Conservation (phyloP, 495 filamentous ascomycete genomes). For the Xylona heveae region DNA sequence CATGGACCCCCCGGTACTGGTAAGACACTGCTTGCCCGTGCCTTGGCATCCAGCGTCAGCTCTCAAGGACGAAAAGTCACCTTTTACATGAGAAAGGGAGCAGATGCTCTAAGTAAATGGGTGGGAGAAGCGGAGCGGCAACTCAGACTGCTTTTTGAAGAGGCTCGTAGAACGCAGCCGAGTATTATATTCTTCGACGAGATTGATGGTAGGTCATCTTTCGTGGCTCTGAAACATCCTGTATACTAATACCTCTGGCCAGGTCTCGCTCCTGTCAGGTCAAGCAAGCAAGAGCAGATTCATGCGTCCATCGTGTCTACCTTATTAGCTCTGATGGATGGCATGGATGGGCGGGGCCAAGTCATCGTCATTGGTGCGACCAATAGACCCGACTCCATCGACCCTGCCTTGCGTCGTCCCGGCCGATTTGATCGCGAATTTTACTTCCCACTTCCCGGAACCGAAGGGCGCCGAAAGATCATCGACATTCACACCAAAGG, state of each 20-base stretch:
- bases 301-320: constrained; percentile 97
- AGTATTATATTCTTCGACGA: constrained; percentile 99
- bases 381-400: constrained; percentile 91
- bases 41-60: constrained; percentile 64
- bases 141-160: constrained; percentile 80
- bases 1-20: constrained; percentile 94
- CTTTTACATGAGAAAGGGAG: constrained; percentile 98
- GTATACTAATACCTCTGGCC: background rate
- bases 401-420: constrained; percentile 81
- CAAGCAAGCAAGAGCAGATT: constrained; percentile 95
- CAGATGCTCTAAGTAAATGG: constrained; percentile 95
- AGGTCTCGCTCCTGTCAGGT: constrained; percentile 77
- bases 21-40: constrained; percentile 86
- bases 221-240: background rate
- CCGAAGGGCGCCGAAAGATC: constrained; percentile 57
- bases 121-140: constrained; percentile 95
- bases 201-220: constrained; percentile 50
- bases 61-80: constrained; percentile 77
- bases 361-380: constrained; percentile 97
- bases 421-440: constrained; percentile 95
- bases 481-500: constrained; percentile 89
- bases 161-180: constrained; percentile 82
- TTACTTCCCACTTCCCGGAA: constrained; percentile 81
- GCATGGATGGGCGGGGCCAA: constrained; percentile 95
- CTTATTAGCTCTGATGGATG: constrained; percentile 88